Base-by-base conservation (phyloP, 176 grass and related monocot species). In the Aegilops longissima region DNA sequence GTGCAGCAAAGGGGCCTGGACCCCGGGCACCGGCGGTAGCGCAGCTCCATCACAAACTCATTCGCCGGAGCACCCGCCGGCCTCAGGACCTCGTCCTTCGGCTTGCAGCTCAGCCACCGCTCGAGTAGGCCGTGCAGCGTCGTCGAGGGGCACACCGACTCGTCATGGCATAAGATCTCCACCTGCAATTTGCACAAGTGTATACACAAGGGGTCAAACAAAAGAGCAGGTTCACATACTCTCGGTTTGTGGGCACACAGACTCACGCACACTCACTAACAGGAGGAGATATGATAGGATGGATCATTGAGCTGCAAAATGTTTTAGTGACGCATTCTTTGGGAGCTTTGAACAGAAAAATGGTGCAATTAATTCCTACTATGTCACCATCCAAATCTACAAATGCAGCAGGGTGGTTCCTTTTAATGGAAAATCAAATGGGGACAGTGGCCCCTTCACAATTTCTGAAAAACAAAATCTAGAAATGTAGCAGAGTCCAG, bases 31-130 rank as follows among this genome's bases (percentile, higher is more conserved):
- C 86, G 90, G 30, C 97, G 89, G 80, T 97, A 99, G 27, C 80
- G 61, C 8, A 99, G 92, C 92, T 86, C 92, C 92, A 99, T 97
- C 52, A 99, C 88, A 24, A 97, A 94, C 81, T 93, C 85, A 13
- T 93, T 94, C 67, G 87, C 94, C 3, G 90, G 85, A 63, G 90
- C 39, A 18, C 86, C 90, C 17, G 87, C 73, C 44, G 76, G 73
- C 8, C 89, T 29, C 35, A 51, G 69, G 36, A 90, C 31, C 40
- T 68, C 70, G 8, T 87, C 40, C 35, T 70, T 70, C 12, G 87
- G 59, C 64, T 88, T 89, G 10, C 79, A 79, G 79, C 82, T 85
- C 68, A 84, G 78, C 80, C 92, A 99, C 77, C 91, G 71, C 6
- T 97, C 87, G 7, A 91, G 45, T 36, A 99, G 89, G 33, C 70